Evolutionary conservation across 805 yeast species (phyloP).

Genomic region (Pichia rugopelliculosa): DNA sequence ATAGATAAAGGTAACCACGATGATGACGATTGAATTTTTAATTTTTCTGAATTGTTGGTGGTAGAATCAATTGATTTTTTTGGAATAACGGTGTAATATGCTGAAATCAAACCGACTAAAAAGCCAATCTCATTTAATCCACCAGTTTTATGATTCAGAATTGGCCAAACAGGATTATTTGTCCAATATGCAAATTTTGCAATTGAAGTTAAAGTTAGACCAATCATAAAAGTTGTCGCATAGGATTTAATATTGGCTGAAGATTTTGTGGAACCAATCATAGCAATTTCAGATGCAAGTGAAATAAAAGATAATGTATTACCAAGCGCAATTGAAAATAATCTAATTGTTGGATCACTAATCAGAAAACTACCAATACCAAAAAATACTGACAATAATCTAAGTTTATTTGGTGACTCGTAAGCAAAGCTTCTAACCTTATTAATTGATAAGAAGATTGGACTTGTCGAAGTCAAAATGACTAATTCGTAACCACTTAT

Average conservation of each 20-base stretch:
- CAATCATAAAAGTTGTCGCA: constrained; percentile 55
- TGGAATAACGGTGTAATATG: constrained; percentile 43
- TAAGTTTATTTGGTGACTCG: constrained; percentile 44
- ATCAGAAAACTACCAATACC: constrained; percentile 75
- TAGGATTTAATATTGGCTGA: constrained; percentile 31
- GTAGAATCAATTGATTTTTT: constrained; percentile 1
- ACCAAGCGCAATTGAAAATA: constrained; percentile 61
- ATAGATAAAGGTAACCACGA: constrained; percentile 40
- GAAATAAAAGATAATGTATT: constrained; percentile 54
- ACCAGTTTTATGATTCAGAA: constrained; percentile 77
- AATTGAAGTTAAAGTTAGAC: constrained; percentile 66
- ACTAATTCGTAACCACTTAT: constrained; percentile 88
- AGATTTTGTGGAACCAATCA: constrained; percentile 29
- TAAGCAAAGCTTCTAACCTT: constrained; percentile 32
- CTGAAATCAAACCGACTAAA: constrained; percentile 52
- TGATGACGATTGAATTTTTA: neutral
- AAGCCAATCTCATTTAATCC: constrained; percentile 76
- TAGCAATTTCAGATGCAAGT: constrained; percentile 45
- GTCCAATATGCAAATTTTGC: constrained; percentile 71
- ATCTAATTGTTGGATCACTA: constrained; percentile 60
- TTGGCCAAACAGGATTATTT: constrained; percentile 95
- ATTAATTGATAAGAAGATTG: constrained; percentile 30
- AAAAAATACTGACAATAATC: constrained; percentile 46
- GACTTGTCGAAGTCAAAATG: constrained; percentile 49
- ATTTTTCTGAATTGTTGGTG: neutral